phyloP scores from a whole-genome alignment of 2,329 filamentous ascomycete genomes.

The Paraphaeosphaeria minitans region DNA sequence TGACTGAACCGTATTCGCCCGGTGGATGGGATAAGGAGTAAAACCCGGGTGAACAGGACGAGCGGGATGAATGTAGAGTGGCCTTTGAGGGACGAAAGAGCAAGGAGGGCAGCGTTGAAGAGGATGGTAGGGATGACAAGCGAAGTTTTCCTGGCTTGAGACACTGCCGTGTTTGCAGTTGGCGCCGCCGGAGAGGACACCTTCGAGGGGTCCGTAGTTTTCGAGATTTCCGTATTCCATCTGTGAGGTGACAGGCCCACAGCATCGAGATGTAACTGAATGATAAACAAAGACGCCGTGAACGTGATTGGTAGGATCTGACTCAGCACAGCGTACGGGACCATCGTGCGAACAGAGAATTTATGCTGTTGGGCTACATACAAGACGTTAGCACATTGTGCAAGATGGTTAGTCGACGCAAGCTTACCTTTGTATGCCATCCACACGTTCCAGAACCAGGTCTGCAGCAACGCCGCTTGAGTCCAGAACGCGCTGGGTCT shows the following conservation, averaged over 20 bases:
- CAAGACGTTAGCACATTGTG: conserved; percentile 1
- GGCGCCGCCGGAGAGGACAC: not conserved
- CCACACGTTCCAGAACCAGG: conserved; percentile 40
- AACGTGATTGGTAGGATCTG: conserved; percentile 39
- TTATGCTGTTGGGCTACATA: conserved; percentile 24
- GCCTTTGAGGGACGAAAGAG: conserved; percentile 22
- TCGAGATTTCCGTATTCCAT: not conserved
- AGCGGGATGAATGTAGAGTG: conserved; percentile 27
- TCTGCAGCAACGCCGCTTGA: conserved; percentile 31
- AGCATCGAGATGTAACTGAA: conserved; percentile 31
- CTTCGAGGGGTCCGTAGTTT: not conserved
- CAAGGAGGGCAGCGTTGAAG: conserved; percentile 31
- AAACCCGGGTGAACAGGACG: conserved; percentile 24
- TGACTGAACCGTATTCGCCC: conserved; percentile 21
- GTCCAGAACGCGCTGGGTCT: conserved; percentile 31
- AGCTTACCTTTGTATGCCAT: conserved; percentile 32
- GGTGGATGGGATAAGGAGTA: conserved; percentile 32
- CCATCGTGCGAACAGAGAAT: conserved; percentile 17
- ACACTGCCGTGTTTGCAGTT: not conserved
- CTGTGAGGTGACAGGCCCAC: conserved; percentile 16
- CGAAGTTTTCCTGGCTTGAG: conserved; percentile 18
- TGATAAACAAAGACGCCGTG: conserved; percentile 32
- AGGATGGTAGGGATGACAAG: conserved; percentile 33
- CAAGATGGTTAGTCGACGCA: not conserved
- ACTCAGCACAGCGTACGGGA: conserved; percentile 33